These are phyloP conservation scores for Spironucleus salmonicida DNA, from an alignment of 208 protist species.

Conservation along the genomic window DNA sequence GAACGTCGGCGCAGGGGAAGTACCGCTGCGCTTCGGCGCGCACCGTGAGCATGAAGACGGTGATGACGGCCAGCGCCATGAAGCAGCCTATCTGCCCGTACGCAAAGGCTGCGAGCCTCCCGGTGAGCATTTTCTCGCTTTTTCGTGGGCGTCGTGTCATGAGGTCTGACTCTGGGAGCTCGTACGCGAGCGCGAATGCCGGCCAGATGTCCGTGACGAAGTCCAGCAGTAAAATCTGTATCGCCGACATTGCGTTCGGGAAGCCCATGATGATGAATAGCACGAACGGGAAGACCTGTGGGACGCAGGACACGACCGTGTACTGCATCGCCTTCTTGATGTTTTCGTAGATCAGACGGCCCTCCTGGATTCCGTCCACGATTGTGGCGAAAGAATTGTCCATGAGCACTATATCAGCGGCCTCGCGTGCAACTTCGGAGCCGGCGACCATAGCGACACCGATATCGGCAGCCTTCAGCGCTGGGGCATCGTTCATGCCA, in stretches of 20 bases:
- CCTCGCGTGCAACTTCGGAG: constrained; percentile 70
- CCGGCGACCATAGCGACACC: constrained; percentile 86
- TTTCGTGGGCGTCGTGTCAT: constrained; percentile 18
- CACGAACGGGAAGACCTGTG: constrained; percentile 31
- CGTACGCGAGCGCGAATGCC: constrained; percentile 11
- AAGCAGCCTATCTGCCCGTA: not conserved
- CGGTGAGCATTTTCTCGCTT: not conserved
- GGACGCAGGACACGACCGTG: constrained; percentile 29
- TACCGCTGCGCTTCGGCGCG: not conserved
- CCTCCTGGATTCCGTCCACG: constrained; percentile 51
- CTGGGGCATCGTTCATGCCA: constrained; percentile 77
- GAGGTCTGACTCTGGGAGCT: not conserved
- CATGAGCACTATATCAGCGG: constrained; percentile 69
- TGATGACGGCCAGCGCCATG: not conserved
- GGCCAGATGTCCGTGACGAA: constrained; percentile 15
- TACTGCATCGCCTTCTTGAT: constrained; percentile 37
- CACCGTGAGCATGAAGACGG: not conserved
- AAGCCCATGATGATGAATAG: constrained; percentile 27
- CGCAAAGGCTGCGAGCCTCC: not conserved
- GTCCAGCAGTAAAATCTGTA: constrained; percentile 10
- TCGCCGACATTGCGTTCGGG: constrained; percentile 20
- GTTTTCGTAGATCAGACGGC: constrained; percentile 42
- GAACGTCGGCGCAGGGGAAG: not conserved
- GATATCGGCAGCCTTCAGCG: constrained; percentile 75
- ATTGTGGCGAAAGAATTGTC: constrained; percentile 93